Conservation (phyloP, 257 asterid species). For the Coffea eugenioides region DNA sequence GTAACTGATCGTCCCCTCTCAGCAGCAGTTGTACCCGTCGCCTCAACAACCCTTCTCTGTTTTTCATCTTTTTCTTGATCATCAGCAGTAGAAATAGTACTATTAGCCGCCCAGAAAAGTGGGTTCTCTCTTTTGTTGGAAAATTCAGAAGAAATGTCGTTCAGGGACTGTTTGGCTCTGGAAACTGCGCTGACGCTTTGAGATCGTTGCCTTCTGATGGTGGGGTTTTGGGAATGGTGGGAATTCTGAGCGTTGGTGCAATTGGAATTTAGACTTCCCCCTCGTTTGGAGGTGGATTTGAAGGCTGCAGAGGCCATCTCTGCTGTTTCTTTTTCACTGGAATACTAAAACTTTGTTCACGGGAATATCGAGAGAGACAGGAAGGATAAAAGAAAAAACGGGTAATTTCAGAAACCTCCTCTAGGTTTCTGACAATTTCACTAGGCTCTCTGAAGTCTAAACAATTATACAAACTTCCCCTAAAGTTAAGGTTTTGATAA, state of each 20-base stretch:
- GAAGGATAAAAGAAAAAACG: no score
- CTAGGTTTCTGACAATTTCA: no score
- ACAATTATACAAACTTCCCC: no score
- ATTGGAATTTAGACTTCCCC: slow-evolving; percentile 23
- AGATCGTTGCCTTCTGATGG: slow-evolving; percentile 43
- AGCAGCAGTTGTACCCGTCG: slow-evolving; percentile 4
- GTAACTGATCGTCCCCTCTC: slow-evolving; percentile 68
- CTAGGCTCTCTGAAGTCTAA: no score
- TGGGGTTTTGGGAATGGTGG: neutral
- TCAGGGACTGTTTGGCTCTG: slow-evolving; percentile 30
- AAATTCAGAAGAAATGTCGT: slow-evolving; percentile 46
- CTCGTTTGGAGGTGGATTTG: slow-evolving; percentile 69
- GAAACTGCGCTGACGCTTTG: slow-evolving; percentile 72
- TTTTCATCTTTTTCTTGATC: slow-evolving; percentile 23
- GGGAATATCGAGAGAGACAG: no score
- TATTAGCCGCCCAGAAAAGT: slow-evolving; percentile 52
- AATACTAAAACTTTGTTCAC: no score
- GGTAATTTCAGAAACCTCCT: no score
- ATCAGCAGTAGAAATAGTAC: slow-evolving; percentile 24
- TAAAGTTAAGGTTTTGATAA: no score
- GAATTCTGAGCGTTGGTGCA: slow-evolving; percentile 16
- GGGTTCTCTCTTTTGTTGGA: slow-evolving; percentile 76
- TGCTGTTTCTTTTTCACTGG: neutral
- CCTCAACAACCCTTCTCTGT: slow-evolving; percentile 11
- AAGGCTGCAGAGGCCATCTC: slow-evolving; percentile 65